Percentiles rank a stretch among this genome's conserved stretches.
Evolutionary conservation across 2,329 filamentous ascomycete genomes (phyloP).

Genomic region (Claviceps citrina): DNA sequence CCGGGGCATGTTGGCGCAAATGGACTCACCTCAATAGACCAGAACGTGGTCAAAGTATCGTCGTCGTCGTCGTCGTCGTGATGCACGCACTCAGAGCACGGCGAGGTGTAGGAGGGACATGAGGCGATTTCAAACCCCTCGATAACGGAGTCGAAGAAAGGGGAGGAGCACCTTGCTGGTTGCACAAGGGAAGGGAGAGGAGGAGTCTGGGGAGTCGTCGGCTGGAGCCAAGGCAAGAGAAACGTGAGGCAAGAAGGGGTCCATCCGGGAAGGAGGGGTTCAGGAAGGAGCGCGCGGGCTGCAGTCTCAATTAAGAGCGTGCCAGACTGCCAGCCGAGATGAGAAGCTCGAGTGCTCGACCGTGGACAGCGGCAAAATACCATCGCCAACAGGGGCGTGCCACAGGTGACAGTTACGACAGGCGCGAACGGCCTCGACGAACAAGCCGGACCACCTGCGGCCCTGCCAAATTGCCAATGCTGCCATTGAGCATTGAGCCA

Average conservation of each 20-base stretch:
- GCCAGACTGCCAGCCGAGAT: neutral
- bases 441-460: no score
- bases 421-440: no score
- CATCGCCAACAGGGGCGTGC: no score
- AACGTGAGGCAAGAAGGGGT: constrained; percentile 4
- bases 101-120: neutral
- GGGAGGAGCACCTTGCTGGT: neutral
- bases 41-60: no score
- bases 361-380: no score
- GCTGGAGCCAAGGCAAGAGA: neutral
- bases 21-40: constrained; percentile 9
- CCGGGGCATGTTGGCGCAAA: neutral
- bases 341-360: neutral
- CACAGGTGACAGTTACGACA: no score
- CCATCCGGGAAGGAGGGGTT: constrained; percentile 5
- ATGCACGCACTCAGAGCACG: neutral
- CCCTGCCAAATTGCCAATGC: no score
- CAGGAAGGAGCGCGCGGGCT: constrained; percentile 2
- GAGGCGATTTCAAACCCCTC: constrained; percentile 4
- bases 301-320: neutral
- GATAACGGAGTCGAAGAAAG: neutral
- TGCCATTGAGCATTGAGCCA: no score
- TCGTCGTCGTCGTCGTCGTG: neutral
- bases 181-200: constrained; percentile 5
- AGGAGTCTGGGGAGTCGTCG: neutral